Evolutionary conservation across 805 yeast genomes (phyloP), one percentile per base, ranked within the genome.

Genomic region (Kazachstania taianensis): DNA sequence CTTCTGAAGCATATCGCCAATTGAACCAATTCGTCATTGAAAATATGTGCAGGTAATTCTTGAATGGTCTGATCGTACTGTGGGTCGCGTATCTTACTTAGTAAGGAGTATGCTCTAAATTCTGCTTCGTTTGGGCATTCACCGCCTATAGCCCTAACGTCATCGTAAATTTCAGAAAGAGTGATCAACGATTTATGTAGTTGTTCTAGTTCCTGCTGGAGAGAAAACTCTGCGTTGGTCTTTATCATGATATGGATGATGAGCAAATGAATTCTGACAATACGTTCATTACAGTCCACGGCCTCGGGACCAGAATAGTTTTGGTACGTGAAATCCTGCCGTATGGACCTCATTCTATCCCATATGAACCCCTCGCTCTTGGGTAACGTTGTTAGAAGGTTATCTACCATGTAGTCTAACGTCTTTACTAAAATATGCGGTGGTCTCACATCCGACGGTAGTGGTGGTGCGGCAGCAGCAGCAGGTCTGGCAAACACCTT

Each of bases 371-470:
- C 73, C 49, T 92, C 97, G 1, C 87, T 69, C 8, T 79, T 83
- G 0, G 97, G 96, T 17, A 89, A 62, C 26, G 73, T 66, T 0
- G 72, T 72, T 10, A 89, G 56, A 1, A 81, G 57, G 28, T 73
- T 69, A 14, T 75, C 75, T 6, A 84, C 71, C 24, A 92, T 67
- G 53, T 83, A 84, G 40, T 81, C 68, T 41, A 92, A 60, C 0
- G 96, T 78, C 24, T 65, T 50, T 9, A 68, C 69, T 18, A 92
- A 60, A 1, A 87, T 65, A 37, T 69, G 71, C 0, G 99, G 98
- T 1, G 98, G 95, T 41, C 99, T 69, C 3, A 92, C 99, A 55
- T 92, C 98, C 1, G 96, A 85, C 0, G 98, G 99, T 39, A 92
- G 63, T 3, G 97, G 94, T 2, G 96, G 97, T 1, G 96, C 94